Percentiles rank a stretch among this genome's conserved stretches.
Evolutionary conservation across 225 moss, liverwort and hornwort species (phyloP).

Genomic region (Takakia lepidozioides): DNA sequence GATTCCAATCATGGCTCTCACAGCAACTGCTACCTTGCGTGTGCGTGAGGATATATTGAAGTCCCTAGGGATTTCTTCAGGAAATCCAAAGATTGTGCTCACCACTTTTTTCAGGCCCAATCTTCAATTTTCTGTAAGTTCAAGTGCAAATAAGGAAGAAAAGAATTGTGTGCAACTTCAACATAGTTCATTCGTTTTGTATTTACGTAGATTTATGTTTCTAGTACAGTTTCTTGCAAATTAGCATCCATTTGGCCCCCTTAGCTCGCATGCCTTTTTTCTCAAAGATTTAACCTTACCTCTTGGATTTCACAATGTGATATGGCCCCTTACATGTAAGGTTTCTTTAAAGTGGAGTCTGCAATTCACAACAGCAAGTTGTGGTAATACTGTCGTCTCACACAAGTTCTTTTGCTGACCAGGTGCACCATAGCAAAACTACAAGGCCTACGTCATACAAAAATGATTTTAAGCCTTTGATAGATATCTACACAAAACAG

Average conservation of each 20-base stretch:
- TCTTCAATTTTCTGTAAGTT: constrained; percentile 66
- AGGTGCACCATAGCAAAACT: constrained; percentile 72
- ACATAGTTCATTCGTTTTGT: too few relatives aligned
- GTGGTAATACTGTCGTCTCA: constrained; percentile 3
- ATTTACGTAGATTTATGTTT: too few relatives aligned
- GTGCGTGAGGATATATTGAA: constrained; percentile 61
- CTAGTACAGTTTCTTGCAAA: too few relatives aligned
- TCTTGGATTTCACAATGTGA: too few relatives aligned
- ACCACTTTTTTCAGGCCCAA: constrained; percentile 76
- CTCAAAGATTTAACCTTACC: too few relatives aligned
- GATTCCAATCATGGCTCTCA: constrained; percentile 80
- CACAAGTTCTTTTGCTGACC: constrained; percentile 11
- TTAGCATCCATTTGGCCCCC: too few relatives aligned
- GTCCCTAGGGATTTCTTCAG: constrained; percentile 52
- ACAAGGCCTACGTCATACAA: constrained; percentile 40
- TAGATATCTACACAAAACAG: constrained; percentile 27
- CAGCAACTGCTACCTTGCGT: constrained; percentile 69
- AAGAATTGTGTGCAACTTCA: too few relatives aligned
- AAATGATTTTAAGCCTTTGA: constrained; percentile 46
- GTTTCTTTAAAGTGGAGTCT: too few relatives aligned
- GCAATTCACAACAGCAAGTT: too few relatives aligned
- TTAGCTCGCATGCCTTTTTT: too few relatives aligned
- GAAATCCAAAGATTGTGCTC: constrained; percentile 60
- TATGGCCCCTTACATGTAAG: too few relatives aligned
- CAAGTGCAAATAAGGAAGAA: constrained; percentile 1